Base-by-base conservation (phyloP, 805 yeast species). In the Cyberlindnera saturnus region DNA sequence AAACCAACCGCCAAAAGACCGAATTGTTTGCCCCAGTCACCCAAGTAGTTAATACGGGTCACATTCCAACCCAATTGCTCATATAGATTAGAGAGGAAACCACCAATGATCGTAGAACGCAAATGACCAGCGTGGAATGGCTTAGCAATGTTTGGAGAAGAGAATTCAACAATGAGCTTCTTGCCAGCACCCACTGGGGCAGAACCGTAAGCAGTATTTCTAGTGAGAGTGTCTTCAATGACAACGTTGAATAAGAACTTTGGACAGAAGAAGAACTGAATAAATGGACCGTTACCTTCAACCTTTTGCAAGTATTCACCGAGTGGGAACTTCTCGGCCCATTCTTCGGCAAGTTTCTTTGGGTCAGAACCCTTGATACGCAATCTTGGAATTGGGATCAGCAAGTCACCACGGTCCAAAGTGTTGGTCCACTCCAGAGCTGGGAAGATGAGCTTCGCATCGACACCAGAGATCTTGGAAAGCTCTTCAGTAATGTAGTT, bases 111-210 rank as follows among this genome's bases (percentile, higher is more conserved):
- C 36, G 99, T 93, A 29, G 96, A 86, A 68, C 99, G 83, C 66
- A 93, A 78, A 66, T 93, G 99, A 47, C 99, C 99, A 43, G 99
- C 99, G 63, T 93, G 99, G 84, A 93, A 93, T 11, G 99, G 99
- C 69, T 93, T 93, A 52, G 99, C 99, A 60, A 93, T 91, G 67
- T 93, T 93, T 51, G 99, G 99, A 31, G 98, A 90, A 3, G 96
- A 87, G 60, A 93, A 93, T 66, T 93, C 99, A 55, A 93, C 75
- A 36, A 89, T 57, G 15, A 85, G 73, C 49, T 72, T 82, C 68
- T 88, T 84, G 50, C 79, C 81, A 34, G 66, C 66, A 45, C 93
- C 96, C 43, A 86, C 56, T 39, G 89, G 86, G 54, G 82, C 70
- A 37, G 79, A 67, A 52, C 99, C 99, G 63, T 78, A 93, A 4